These are phyloP conservation scores for Fusarium torreyae DNA, from an alignment of 2,329 filamentous ascomycete species.

Conservation along the genomic window DNA sequence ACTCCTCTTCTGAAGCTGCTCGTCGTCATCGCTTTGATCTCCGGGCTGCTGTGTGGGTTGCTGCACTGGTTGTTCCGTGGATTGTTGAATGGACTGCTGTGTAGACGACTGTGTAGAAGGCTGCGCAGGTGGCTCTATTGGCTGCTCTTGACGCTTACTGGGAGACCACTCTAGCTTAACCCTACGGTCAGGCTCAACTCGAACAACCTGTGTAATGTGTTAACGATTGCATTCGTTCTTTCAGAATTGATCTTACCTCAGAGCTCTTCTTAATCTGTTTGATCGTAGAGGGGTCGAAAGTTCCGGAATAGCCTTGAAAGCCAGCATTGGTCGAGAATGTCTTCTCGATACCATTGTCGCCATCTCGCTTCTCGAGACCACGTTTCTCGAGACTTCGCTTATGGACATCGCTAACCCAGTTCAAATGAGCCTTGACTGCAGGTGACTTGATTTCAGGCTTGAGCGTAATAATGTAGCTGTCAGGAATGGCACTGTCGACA, in stretches of 20 bases:
- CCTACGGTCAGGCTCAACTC: constrained; percentile 51
- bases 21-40: not conserved
- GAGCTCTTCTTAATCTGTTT: constrained; percentile 59
- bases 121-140: not conserved
- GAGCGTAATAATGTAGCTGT: constrained; percentile 74
- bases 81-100: not conserved
- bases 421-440: constrained; percentile 63
- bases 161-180: constrained; percentile 45
- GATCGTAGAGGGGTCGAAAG: constrained; percentile 59
- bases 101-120: not conserved
- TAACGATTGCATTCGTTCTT: not conserved
- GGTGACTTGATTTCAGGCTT: constrained; percentile 64
- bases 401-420: constrained; percentile 66
- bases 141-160: constrained; percentile 22
- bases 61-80: too few relatives aligned
- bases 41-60: not conserved
- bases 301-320: constrained; percentile 61
- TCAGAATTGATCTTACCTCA: constrained; percentile 54
- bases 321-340: constrained; percentile 50
- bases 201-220: constrained; percentile 44
- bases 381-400: constrained; percentile 68
- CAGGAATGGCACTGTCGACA: constrained; percentile 50
- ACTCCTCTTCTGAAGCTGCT: constrained; percentile 43
- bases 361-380: constrained; percentile 63
- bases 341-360: constrained; percentile 54